A percentile compares a stretch with the other conserved stretches of the same genome.
phyloP scores from a whole-genome alignment of 2,329 filamentous ascomycete species.

The Tolypocladium guangdongense region DNA sequence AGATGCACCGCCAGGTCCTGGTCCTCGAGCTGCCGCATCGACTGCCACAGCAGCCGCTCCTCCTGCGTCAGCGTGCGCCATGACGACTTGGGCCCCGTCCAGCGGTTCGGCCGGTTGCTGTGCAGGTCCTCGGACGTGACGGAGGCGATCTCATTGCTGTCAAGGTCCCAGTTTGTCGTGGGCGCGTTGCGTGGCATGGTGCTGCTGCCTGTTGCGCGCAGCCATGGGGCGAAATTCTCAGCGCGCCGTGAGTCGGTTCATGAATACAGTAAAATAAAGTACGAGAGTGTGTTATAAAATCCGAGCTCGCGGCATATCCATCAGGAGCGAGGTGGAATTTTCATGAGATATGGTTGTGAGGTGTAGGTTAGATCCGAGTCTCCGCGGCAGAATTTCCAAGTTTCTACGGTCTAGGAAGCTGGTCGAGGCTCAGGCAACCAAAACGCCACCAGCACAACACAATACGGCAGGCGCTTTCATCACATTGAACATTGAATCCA shows the following conservation, averaged over 20 bases:
- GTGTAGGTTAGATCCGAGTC: neutral
- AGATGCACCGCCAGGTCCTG: constrained; percentile 65
- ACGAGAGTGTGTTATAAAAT: too few species aligned
- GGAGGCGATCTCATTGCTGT: constrained; percentile 35
- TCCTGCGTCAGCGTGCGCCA: constrained; percentile 54
- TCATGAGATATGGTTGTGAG: neutral
- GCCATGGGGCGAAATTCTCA: neutral
- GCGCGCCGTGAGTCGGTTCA: neutral
- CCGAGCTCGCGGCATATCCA: neutral
- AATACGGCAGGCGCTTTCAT: too few species aligned
- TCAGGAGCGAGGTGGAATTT: neutral
- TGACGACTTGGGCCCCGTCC: constrained; percentile 52
- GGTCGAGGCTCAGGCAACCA: neutral
- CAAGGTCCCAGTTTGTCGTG: constrained; percentile 26
- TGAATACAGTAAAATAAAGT: neutral
- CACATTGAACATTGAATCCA: constrained; percentile 2
- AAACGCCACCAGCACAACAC: neutral
- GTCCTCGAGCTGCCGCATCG: constrained; percentile 51
- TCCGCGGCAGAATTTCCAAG: neutral
- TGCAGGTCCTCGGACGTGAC: constrained; percentile 35
- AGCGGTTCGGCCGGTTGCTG: constrained; percentile 56
- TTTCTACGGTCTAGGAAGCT: neutral
- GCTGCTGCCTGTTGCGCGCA: neutral
- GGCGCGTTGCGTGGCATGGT: constrained; percentile 3
- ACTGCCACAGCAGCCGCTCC: constrained; percentile 51